Evolutionary conservation across 2,329 filamentous ascomycete species (phyloP).

Genomic region (Trichophyton verrucosum): DNA sequence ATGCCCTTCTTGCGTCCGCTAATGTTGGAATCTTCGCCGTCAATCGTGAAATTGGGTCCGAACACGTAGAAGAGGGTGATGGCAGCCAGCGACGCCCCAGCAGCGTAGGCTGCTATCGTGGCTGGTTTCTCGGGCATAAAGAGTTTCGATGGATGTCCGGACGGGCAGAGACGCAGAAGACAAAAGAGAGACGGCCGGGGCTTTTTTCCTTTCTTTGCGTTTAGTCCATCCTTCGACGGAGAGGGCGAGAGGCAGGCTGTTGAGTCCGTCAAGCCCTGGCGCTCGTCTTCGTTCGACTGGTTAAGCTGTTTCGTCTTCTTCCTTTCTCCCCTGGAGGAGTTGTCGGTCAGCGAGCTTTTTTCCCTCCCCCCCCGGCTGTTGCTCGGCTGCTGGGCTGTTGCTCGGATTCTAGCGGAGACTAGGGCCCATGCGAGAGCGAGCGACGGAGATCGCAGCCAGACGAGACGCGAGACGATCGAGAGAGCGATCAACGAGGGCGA

Average conservation of each 20-base stretch:
- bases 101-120: slow-evolving; percentile 82
- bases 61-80: slow-evolving; percentile 96
- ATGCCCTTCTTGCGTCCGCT: slow-evolving; percentile 68
- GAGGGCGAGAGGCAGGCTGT: not conserved
- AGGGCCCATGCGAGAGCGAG: not conserved
- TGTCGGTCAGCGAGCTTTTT: not conserved
- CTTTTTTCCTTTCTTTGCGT: too few species aligned
- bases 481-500: not conserved
- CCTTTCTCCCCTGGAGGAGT: not conserved
- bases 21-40: slow-evolving; percentile 54
- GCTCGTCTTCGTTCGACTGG: not conserved
- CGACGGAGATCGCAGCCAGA: too few species aligned
- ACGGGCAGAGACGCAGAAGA: not conserved
- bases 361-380: not conserved
- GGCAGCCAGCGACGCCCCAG: slow-evolving; percentile 85
- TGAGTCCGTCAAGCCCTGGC: not conserved
- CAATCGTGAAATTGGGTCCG: slow-evolving; percentile 90
- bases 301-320: not conserved
- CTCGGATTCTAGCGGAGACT: slow-evolving; percentile 1
- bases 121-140: slow-evolving; percentile 65
- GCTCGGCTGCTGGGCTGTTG: not conserved
- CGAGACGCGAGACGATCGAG: not conserved
- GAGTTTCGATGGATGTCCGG: not conserved
- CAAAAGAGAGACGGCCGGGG: not conserved
- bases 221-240: not conserved